Evolutionary conservation across 2,329 filamentous ascomycete species (phyloP), one percentile per base, ranked within the genome.

Genomic region (Thelonectria olida): DNA sequence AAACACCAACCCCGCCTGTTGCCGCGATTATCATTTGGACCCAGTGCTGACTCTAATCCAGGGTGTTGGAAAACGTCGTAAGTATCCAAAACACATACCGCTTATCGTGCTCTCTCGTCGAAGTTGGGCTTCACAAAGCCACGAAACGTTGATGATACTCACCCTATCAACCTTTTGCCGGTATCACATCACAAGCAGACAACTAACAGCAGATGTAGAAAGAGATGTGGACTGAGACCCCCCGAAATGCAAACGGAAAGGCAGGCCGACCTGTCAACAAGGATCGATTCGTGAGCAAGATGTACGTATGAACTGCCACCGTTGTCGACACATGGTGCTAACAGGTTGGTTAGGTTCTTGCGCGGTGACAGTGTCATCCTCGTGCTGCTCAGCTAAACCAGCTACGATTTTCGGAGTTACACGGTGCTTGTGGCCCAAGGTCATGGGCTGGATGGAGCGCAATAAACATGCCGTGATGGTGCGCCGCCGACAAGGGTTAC

Each of bases 281-380:
- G 48, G 55, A 58, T 17, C 55, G 55, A 7, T 58, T 58, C 39
- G 55, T 58, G 48, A 58, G 55, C 55, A 58, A 58, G 55, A 58
- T 58, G 55, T 58, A 47, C 28, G 48, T 39, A 25, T 9, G 20
- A 27, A 7, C 9, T 8, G 5, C 12, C 17, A 12, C 13, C 3
- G 4, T 13, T 3, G 8, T 3, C n/a, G 19, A 17, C 38, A 8
- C 10, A 12, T 15, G 3, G 3, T 48, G 9, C 41, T 58, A 22
- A 58, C 31, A 20, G 15, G 15, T 17, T 44, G 15, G 12, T 5
- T n/a, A 58, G 55, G 55, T 58, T 58, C 48, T 31, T 58, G n/a
- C 55, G 55, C 28, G 55, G 55, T 13, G 55, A 58, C 31, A 58
- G 55, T 22, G 55, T 58, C 39, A 58, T 58, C 20, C 55, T 58